phyloP scores from a whole-genome alignment of 2,329 filamentous ascomycete genomes.

The Septoria petroselini region DNA sequence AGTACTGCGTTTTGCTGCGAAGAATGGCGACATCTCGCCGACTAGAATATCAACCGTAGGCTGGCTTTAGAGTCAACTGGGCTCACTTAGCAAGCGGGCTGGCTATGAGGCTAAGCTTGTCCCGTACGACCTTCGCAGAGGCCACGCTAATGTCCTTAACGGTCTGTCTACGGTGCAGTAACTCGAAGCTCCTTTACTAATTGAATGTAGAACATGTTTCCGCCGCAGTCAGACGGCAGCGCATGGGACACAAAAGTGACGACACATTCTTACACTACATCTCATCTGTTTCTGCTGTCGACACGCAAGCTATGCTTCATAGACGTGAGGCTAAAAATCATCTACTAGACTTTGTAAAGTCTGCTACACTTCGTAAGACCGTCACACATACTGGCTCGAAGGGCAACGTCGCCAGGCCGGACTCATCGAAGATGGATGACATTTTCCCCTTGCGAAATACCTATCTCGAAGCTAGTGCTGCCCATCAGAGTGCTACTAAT shows the following conservation, averaged over 20 bases:
- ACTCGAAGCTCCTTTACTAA: not conserved
- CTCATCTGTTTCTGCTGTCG: not conserved
- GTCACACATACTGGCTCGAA: too few species aligned
- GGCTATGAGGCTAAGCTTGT: slow-evolving; percentile 8
- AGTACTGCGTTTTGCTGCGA: slow-evolving; percentile 9
- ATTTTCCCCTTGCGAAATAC: too few species aligned
- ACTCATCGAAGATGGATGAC: too few species aligned
- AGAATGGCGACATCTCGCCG: too few species aligned
- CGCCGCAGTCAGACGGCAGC: slow-evolving; percentile 4
- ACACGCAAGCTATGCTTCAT: slow-evolving; percentile 6
- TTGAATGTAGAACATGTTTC: slow-evolving; percentile 5
- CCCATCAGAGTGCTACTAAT: too few species aligned
- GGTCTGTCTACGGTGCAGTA: too few species aligned
- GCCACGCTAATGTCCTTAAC: slow-evolving; percentile 14
- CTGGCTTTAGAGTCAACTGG: not conserved
- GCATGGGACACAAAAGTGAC: slow-evolving; percentile 13
- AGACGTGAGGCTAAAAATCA: not conserved
- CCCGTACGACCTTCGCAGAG: slow-evolving; percentile 14
- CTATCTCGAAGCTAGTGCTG: too few species aligned
- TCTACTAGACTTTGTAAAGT: not conserved
- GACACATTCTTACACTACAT: slow-evolving; percentile 16
- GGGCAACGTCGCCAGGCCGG: too few species aligned
- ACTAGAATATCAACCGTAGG: slow-evolving; percentile 3
- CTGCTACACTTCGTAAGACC: too few species aligned
- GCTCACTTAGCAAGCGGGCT: slow-evolving; percentile 8